Conservation (phyloP, 306 rosid species). For the Casuarina cunninghamiana region DNA sequence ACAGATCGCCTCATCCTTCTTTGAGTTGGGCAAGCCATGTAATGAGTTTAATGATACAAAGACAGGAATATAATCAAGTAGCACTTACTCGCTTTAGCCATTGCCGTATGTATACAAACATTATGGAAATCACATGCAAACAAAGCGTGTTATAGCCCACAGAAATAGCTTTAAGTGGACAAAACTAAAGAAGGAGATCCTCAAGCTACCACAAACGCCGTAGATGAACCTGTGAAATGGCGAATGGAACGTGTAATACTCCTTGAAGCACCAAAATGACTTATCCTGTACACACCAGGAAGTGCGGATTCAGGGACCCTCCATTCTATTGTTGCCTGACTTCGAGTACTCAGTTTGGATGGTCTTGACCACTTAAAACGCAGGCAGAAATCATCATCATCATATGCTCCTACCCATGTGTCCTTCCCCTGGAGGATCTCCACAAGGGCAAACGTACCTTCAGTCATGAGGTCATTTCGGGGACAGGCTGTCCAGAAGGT, state of each 20-base stretch:
- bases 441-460: slow-evolving; percentile 86
- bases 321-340: slow-evolving; percentile 88
- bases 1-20: no score
- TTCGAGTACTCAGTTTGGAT: slow-evolving; percentile 51
- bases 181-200: background rate
- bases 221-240: slow-evolving; percentile 83
- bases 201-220: slow-evolving; percentile 71
- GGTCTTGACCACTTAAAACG: slow-evolving; percentile 90
- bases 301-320: slow-evolving; percentile 58
- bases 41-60: background rate
- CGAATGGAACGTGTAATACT: slow-evolving; percentile 54
- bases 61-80: background rate
- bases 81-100: background rate
- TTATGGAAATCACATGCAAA: background rate
- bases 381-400: slow-evolving; percentile 88
- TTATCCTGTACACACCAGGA: slow-evolving; percentile 72
- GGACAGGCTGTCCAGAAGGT: slow-evolving; percentile 92
- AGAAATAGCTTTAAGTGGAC: background rate
- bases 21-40: background rate
- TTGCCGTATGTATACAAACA: background rate
- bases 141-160: background rate
- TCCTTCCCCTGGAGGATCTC: slow-evolving; percentile 60
- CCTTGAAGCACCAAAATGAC: slow-evolving; percentile 88
- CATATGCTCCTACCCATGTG: slow-evolving; percentile 78
- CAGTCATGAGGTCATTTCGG: slow-evolving; percentile 88